Evolutionary conservation across 2,329 filamentous ascomycete species (phyloP).

Genomic region (Scedosporium minutisporum): DNA sequence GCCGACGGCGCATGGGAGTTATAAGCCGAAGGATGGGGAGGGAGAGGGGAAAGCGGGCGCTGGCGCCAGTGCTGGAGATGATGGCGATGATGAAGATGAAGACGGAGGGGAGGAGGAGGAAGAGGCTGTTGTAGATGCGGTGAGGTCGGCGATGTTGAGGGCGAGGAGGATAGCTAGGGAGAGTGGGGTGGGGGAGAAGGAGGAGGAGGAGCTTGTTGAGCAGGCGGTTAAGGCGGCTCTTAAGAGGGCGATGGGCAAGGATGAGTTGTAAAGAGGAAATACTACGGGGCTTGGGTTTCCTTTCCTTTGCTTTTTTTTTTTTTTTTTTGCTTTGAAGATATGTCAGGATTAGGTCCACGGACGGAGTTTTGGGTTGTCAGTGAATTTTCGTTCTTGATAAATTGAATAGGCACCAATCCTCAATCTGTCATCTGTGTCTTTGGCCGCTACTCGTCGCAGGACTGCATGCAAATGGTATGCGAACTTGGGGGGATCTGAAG

Average conservation of each 20-base stretch:
- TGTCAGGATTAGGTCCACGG: not conserved
- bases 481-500: too few species aligned
- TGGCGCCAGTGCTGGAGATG: not conserved
- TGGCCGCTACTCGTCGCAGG: too few species aligned
- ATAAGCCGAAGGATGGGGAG: not conserved
- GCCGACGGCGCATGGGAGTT: slow-evolving; percentile 5
- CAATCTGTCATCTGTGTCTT: too few species aligned
- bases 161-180: slow-evolving; percentile 1
- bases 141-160: not conserved
- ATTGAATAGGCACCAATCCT: too few species aligned
- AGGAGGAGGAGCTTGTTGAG: slow-evolving; percentile 2
- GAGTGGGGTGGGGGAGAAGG: not conserved
- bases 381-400: not conserved
- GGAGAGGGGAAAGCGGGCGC: not conserved
- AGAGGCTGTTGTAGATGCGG: not conserved
- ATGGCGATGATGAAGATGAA: not conserved
- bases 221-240: not conserved
- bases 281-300: not conserved
- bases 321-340: too few species aligned
- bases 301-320: too few species aligned
- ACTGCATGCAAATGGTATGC: too few species aligned
- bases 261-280: not conserved
- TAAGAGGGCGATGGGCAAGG: not conserved
- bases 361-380: not conserved
- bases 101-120: not conserved